phyloP scores from a whole-genome alignment of 306 rosid genomes.

The Trichosanthes cucumerina region DNA sequence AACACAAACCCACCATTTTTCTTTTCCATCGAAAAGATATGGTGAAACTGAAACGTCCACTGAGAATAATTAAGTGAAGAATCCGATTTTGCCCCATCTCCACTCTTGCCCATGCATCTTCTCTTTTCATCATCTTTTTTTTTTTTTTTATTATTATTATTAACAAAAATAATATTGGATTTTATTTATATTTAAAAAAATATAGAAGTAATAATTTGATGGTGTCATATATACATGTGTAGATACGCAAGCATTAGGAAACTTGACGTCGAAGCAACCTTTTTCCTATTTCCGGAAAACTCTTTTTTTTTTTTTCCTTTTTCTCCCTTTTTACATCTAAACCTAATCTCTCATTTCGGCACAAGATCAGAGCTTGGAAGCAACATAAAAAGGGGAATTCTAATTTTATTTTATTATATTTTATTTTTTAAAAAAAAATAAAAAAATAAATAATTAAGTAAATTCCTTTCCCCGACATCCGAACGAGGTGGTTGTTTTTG shows the following conservation, averaged over 20 bases:
- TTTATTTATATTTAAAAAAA: not conserved
- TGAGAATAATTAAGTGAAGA: not conserved
- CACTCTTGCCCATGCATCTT: slow-evolving; percentile 10
- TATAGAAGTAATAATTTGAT: not conserved
- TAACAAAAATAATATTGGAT: not conserved
- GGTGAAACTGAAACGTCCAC: slow-evolving; percentile 1
- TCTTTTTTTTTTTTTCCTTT: not conserved
- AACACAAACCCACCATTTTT: not conserved
- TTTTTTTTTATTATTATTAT: not conserved
- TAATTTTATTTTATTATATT: no score
- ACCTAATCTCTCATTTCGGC: not conserved
- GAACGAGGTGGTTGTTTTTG: not conserved
- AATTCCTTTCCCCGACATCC: not conserved
- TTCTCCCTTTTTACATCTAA: not conserved
- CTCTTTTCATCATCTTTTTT: not conserved
- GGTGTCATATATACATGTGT: not conserved
- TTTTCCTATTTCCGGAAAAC: slow-evolving; percentile 11
- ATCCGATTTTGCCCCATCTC: slow-evolving; percentile 8
- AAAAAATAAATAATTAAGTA: not conserved
- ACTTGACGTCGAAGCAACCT: slow-evolving; percentile 14
- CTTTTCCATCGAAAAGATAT: not conserved
- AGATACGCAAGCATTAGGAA: not conserved
- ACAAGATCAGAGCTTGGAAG: not conserved
- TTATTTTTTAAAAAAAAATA: not conserved
- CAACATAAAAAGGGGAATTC: not conserved